Percentiles rank a stretch among this genome's conserved stretches.
Evolutionary conservation across 2,329 filamentous ascomycete species (phyloP).

Genomic region (Myriosclerotinia curreyana): DNA sequence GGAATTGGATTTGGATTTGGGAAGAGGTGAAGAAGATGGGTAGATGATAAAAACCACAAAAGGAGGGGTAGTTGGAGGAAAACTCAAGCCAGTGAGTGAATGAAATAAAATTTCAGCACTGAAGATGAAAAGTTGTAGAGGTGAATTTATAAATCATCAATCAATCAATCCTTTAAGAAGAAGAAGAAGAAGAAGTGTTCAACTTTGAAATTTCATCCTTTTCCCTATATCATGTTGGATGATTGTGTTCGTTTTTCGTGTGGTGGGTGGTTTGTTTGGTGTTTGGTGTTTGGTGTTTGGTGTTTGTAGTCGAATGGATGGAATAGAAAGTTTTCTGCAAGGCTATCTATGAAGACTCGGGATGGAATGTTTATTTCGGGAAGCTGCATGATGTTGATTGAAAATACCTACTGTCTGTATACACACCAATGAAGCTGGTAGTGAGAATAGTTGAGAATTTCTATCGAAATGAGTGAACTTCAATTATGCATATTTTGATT

Average conservation of each 20-base stretch:
- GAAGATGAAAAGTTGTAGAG: not conserved
- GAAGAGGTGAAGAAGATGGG: not conserved
- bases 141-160: not conserved
- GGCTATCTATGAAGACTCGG: not conserved
- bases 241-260: not conserved
- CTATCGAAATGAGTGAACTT: too few relatives aligned
- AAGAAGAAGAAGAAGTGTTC: too few relatives aligned
- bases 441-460: too few relatives aligned
- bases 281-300: not conserved
- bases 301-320: not conserved
- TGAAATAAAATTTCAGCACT: not conserved
- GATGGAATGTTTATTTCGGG: not conserved
- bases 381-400: not conserved
- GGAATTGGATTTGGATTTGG: not conserved
- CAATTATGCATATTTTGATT: too few relatives aligned
- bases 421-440: not conserved
- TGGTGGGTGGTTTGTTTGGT: not conserved
- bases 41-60: not conserved
- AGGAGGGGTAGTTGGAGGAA: not conserved
- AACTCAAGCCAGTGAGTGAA: not conserved
- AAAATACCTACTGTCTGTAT: too few relatives aligned
- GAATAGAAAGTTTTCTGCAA: not conserved
- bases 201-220: constrained; percentile 7
- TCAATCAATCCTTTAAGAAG: not conserved
- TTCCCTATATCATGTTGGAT: not conserved